Base-by-base conservation (phyloP, 345 rosid genomes). In the Mangifera indica region DNA sequence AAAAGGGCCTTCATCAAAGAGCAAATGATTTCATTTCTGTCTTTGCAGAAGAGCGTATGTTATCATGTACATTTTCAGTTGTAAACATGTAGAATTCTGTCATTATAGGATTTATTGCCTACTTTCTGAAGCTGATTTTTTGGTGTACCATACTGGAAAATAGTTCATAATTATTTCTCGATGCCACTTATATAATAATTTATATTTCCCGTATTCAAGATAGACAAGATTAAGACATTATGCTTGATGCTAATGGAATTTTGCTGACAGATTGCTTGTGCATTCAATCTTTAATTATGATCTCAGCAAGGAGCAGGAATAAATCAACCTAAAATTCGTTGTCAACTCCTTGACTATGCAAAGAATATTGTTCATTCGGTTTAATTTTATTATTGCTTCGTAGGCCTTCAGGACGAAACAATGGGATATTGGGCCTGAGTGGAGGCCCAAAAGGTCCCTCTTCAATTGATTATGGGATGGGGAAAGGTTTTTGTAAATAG, bases 1-100 rank as follows among this genome's bases (percentile, higher is more conserved):
- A 59, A 77, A 66, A 57, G 75, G 74, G 56, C 42, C 74, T 63
- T 58, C 52, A 40, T 3, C 10, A 40, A 58, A 70, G 60, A 9
- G 60, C 24, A 51, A 60, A 57, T 59, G 56, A 59, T 46, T 12
- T 32, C 1, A 26, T 25, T 17, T 10, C 2, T 14, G 17, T 49
- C 60, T 37, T 34, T 15, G 22, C 9, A 49, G 32, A 29, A 29
- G 32, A n/a, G n/a, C n/a, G n/a, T 1, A 37, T 26, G 5, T 15
- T n/a, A 18, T 14, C 53, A 49, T 22, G 60, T 48, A 67, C n/a
- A 66, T 13, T 59, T 11, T 1, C 15, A 14, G 61, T 58, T 44
- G 51, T n/a, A n/a, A n/a, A n/a, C n/a, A n/a, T n/a, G n/a, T 66
- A 71, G 17, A 69, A 58, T 46, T 26, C 34, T 68, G 29, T n/a